These are phyloP conservation scores for Rhodomyrtus tomentosa DNA, from an alignment of 345 rosid species.

Conservation along the genomic window DNA sequence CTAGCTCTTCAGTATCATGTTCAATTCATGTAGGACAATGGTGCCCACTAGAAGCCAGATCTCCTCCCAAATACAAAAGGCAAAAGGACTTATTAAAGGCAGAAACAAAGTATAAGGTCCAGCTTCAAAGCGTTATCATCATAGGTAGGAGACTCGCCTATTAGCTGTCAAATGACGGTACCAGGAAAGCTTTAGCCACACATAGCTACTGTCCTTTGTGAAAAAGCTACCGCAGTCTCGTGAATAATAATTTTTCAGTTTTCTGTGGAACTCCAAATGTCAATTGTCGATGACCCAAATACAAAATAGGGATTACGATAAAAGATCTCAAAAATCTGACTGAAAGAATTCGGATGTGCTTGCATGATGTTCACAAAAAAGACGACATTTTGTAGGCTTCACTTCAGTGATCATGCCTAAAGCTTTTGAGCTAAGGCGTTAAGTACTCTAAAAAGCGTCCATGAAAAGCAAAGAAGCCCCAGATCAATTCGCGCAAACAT, in stretches of 20 bases:
- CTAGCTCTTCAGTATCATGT: neutral
- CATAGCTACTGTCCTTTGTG: neutral
- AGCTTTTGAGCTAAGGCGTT: neutral
- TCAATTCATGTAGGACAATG: neutral
- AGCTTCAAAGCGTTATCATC: neutral
- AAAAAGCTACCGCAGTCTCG: neutral
- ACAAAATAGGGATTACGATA: neutral
- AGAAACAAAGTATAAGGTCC: neutral
- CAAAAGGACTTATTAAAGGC: neutral
- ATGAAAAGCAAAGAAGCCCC: neutral
- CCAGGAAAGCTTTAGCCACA: neutral
- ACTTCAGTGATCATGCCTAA: neutral
- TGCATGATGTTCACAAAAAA: neutral
- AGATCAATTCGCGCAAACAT: neutral
- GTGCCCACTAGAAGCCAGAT: neutral
- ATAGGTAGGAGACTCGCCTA: neutral
- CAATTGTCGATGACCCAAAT: neutral
- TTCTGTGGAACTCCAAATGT: neutral
- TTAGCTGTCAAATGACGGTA: neutral
- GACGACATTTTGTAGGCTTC: neutral
- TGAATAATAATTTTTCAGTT: neutral
- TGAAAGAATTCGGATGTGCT: rapidly evolving
- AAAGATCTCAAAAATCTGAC: neutral
- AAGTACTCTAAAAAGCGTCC: neutral
- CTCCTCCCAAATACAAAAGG: neutral